Evolutionary conservation across 768 basidiomycete genomes (phyloP).

Genomic region (Tephrocybe sp.): DNA sequence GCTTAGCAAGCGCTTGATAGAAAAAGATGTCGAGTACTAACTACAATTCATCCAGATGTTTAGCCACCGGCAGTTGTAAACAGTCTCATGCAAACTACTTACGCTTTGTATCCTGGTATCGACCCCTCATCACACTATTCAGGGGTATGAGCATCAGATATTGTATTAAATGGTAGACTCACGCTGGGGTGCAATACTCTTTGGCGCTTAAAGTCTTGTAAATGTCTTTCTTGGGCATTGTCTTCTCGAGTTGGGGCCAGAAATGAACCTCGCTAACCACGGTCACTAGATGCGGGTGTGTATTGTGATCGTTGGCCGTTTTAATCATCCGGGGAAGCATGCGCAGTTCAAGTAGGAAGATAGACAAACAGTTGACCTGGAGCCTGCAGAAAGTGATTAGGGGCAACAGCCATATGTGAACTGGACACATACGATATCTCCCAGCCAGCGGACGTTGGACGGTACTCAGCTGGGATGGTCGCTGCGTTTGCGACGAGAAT

Average conservation of each 20-base stretch:
- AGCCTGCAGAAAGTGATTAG: constrained; percentile 25
- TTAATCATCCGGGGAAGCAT: constrained; percentile 43
- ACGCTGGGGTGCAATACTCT: constrained; percentile 22
- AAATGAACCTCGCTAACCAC: constrained; percentile 44
- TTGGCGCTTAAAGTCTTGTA: constrained; percentile 28
- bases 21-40: constrained; percentile 42
- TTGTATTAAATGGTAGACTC: background rate
- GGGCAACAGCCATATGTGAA: background rate
- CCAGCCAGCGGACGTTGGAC: constrained; percentile 42
- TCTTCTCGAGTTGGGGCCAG: constrained; percentile 21
- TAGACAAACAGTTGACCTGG: constrained; percentile 48
- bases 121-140: constrained; percentile 2
- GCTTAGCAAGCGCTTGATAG: constrained; percentile 32
- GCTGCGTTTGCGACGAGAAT: constrained; percentile 48
- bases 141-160: background rate
- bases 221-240: constrained; percentile 17
- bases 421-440: constrained; percentile 35
- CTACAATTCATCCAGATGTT: constrained; percentile 26
- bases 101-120: constrained; percentile 38
- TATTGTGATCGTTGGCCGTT: constrained; percentile 30
- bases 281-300: constrained; percentile 38
- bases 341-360: constrained; percentile 38
- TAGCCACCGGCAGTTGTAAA: background rate
- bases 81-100: background rate
- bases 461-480: constrained; percentile 12